Evolutionary conservation across 2,329 filamentous ascomycete genomes (phyloP).

Genomic region (Colletotrichum melonis): DNA sequence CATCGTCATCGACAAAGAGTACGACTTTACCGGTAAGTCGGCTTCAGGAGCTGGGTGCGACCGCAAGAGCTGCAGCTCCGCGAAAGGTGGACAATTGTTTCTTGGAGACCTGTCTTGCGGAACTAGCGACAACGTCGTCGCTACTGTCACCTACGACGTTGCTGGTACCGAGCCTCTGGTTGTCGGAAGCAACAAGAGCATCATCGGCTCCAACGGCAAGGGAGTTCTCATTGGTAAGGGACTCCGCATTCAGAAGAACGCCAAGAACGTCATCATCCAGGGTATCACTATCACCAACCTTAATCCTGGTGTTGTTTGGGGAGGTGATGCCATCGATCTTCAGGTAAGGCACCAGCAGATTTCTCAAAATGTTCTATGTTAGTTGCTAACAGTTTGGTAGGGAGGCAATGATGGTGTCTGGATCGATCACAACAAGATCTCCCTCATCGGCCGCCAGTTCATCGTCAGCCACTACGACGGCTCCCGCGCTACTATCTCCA

Average conservation of each 20-base stretch:
- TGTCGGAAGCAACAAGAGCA: slow-evolving; percentile 44
- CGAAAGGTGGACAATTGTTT: slow-evolving; percentile 31
- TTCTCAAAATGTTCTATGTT: too few species aligned
- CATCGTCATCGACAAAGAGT: slow-evolving; percentile 42
- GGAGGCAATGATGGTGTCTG: slow-evolving; percentile 45
- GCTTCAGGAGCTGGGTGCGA: slow-evolving; percentile 21
- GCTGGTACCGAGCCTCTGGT: slow-evolving; percentile 39
- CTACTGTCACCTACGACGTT: slow-evolving; percentile 42
- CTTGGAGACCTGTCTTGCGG: slow-evolving; percentile 26
- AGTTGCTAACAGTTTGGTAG: not conserved
- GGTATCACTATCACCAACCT: slow-evolving; percentile 60
- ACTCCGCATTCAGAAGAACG: slow-evolving; percentile 53
- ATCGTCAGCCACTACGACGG: slow-evolving; percentile 49
- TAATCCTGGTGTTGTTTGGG: slow-evolving; percentile 54
- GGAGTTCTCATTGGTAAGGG: slow-evolving; percentile 50
- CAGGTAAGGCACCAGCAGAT: too few species aligned
- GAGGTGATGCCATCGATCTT: slow-evolving; percentile 46
- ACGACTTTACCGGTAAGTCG: slow-evolving; percentile 41
- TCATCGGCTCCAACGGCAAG: slow-evolving; percentile 40
- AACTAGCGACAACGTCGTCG: slow-evolving; percentile 35
- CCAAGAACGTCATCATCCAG: slow-evolving; percentile 62
- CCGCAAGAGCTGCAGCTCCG: slow-evolving; percentile 41
- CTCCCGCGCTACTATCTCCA: slow-evolving; percentile 48
- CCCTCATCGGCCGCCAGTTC: slow-evolving; percentile 53
- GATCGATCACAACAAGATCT: slow-evolving; percentile 52